These are phyloP conservation scores for Harringtonia lauricola DNA, from an alignment of 2,329 filamentous ascomycete genomes.

Conservation along the genomic window DNA sequence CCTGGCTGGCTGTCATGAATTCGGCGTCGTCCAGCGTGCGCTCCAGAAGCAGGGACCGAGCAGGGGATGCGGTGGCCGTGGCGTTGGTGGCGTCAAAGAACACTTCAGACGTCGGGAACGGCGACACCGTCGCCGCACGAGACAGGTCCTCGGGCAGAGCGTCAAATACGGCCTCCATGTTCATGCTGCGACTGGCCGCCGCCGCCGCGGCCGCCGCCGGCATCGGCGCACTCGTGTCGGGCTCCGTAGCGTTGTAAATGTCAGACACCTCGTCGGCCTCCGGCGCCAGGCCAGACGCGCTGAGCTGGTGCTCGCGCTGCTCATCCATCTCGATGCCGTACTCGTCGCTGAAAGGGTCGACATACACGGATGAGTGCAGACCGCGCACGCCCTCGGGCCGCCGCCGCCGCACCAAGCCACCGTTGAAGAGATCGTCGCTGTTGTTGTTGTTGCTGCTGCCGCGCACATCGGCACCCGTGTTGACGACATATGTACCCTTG, in stretches of 20 bases:
- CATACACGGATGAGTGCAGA: constrained; percentile 34
- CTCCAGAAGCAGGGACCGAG: constrained; percentile 18
- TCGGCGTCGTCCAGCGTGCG: constrained; percentile 27
- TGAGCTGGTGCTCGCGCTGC: constrained; percentile 24
- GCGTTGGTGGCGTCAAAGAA: constrained; percentile 12
- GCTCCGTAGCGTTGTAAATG: constrained; percentile 35
- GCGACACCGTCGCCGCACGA: background rate
- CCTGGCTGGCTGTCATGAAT: constrained; percentile 40
- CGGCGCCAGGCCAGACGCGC: constrained; percentile 25
- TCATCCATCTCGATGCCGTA: constrained; percentile 35
- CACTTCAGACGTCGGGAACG: constrained; percentile 3
- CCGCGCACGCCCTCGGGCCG: constrained; percentile 34
- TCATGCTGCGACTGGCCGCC: too few relatives aligned
- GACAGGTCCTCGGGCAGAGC: background rate
- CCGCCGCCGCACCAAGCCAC: constrained; percentile 37
- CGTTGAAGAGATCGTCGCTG: constrained; percentile 15
- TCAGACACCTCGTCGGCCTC: constrained; percentile 36
- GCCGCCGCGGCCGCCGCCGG: constrained; percentile 6
- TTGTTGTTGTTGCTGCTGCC: constrained; percentile 9
- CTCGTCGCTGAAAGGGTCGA: constrained; percentile 51
- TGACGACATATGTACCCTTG: constrained; percentile 45
- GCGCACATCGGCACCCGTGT: constrained; percentile 38
- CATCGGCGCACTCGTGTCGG: constrained; percentile 13
- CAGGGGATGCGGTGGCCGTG: background rate
- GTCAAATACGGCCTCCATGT: background rate